Conservation (phyloP, 2,329 filamentous ascomycete genomes). For the Zymoseptoria ardabiliae region DNA sequence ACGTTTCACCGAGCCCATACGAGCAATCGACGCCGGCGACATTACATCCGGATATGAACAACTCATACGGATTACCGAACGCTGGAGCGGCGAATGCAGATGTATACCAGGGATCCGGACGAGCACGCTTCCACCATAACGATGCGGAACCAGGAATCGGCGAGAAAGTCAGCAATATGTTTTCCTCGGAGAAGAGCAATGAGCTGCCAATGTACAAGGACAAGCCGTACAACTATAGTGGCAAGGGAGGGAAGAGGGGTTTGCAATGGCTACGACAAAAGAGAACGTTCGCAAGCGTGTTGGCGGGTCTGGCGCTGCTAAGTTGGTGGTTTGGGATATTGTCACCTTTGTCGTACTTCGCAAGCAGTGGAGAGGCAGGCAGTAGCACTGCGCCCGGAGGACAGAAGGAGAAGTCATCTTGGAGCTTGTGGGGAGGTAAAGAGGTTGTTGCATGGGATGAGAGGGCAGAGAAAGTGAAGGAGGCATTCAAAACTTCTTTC, state of each 20-base stretch:
- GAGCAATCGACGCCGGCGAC: not conserved
- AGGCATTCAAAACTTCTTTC: constrained; percentile 88
- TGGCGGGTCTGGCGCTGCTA: constrained; percentile 52
- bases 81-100: constrained; percentile 9
- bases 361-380: constrained; percentile 3
- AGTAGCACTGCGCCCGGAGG: constrained; percentile 20
- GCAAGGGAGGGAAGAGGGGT: constrained; percentile 45
- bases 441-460: constrained; percentile 61
- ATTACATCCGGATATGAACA: constrained; percentile 12
- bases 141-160: constrained; percentile 38
- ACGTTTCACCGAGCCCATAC: not conserved
- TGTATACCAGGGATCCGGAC: constrained; percentile 11
- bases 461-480: constrained; percentile 72
- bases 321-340: constrained; percentile 63
- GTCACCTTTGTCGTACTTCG: constrained; percentile 28
- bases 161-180: constrained; percentile 56
- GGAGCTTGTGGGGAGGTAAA: constrained; percentile 50
- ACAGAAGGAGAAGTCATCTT: constrained; percentile 9
- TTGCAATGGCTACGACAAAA: constrained; percentile 45
- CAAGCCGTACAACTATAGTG: constrained; percentile 74
- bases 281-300: constrained; percentile 48
- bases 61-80: constrained; percentile 15
- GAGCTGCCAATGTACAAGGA: constrained; percentile 94
- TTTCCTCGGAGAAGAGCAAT: constrained; percentile 51
- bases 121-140: constrained; percentile 16